A percentile compares a stretch with the other conserved stretches of the same genome.
Conservation (phyloP, 2,329 filamentous ascomycete genomes). For the Talaromyces sp. region DNA sequence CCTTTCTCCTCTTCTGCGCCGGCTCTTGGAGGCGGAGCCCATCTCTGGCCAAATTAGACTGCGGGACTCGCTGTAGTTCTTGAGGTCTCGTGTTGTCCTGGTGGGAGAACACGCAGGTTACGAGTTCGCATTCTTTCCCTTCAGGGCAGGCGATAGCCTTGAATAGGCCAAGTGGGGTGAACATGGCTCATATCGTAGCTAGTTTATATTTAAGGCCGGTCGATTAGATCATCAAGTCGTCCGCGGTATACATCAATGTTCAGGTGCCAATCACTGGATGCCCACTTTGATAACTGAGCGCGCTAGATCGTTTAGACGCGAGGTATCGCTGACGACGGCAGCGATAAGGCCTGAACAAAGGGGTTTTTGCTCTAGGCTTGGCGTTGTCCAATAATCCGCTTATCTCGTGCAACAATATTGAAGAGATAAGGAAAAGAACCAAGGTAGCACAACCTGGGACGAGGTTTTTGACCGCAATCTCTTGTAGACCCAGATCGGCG, state of each 20-base stretch:
- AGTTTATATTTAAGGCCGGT: background rate
- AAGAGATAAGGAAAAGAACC: background rate
- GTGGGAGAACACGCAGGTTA: constrained; percentile 57
- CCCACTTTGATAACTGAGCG: background rate
- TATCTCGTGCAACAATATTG: background rate
- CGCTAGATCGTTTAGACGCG: background rate
- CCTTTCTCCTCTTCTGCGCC: constrained; percentile 26
- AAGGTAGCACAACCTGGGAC: background rate
- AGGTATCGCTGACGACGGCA: background rate
- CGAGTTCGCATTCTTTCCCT: constrained; percentile 44
- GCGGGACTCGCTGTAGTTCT: background rate
- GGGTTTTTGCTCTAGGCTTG: background rate
- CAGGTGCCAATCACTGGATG: background rate
- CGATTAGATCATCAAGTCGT: background rate
- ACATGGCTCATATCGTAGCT: constrained; percentile 38
- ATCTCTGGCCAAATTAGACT: constrained; percentile 14
- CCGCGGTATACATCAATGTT: background rate
- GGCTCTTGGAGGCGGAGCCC: constrained; percentile 15
- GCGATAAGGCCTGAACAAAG: background rate
- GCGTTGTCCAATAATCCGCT: background rate
- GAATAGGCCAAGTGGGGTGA: constrained; percentile 52
- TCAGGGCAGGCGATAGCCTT: constrained; percentile 50
- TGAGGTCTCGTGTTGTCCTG: constrained; percentile 16
- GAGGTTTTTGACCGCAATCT: background rate
- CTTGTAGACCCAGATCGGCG: background rate